Conservation (phyloP, 176 grass and related monocot genomes). For the Carex myosuroides region DNA sequence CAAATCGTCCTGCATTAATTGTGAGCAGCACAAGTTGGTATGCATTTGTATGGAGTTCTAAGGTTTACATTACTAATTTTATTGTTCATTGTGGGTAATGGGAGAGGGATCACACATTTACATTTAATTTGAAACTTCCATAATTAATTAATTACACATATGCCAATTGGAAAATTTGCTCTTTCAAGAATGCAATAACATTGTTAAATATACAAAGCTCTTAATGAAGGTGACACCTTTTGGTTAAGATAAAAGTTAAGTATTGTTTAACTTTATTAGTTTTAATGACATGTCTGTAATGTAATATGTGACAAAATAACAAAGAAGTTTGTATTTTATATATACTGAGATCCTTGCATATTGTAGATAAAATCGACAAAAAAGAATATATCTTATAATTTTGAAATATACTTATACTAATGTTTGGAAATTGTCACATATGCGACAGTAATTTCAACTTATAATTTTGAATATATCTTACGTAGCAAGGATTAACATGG, state of each 20-base stretch:
- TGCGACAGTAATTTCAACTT: not conserved
- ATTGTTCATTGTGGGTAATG: not conserved
- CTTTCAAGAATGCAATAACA: not conserved
- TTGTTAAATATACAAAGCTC: not conserved
- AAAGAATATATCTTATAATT: not conserved
- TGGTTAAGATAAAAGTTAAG: not conserved
- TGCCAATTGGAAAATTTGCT: not conserved
- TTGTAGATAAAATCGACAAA: not conserved
- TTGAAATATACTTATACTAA: not conserved
- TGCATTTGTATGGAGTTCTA: conserved; percentile 26
- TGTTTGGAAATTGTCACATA: not conserved
- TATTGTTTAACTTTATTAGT: not conserved
- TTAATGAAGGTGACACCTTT: not conserved
- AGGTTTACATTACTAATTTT: conserved; percentile 6
- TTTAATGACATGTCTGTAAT: not conserved
- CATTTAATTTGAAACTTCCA: not conserved
- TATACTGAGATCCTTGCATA: not conserved
- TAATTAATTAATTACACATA: not conserved
- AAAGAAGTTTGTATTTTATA: not conserved
- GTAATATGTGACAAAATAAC: not conserved
- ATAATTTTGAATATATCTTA: not conserved
- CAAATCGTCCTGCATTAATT: conserved; percentile 72
- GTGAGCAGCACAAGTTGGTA: conserved; percentile 99
- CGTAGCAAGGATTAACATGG: not conserved
- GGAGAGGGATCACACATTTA: not conserved